These are phyloP conservation scores for Psidium guajava DNA, from an alignment of 345 rosid genomes.

Conservation along the genomic window DNA sequence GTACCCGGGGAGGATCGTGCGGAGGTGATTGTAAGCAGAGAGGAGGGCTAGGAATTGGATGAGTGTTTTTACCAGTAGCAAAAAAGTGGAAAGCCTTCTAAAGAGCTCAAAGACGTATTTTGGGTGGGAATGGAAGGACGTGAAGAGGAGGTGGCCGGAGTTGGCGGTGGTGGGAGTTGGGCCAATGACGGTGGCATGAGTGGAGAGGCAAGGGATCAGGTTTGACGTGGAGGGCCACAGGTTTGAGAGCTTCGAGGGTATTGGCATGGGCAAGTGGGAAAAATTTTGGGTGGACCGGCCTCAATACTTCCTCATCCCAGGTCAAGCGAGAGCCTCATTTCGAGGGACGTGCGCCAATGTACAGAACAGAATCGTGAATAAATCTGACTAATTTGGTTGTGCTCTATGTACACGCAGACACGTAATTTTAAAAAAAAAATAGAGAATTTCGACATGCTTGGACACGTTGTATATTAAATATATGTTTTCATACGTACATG, in stretches of 20 bases:
- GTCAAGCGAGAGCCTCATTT: no score
- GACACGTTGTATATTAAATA: no score
- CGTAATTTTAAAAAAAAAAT: no score
- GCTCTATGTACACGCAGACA: no score
- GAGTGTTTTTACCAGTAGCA: constrained; percentile 31
- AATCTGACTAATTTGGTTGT: no score
- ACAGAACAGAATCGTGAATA: no score
- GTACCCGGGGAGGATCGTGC: constrained; percentile 30
- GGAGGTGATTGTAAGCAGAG: constrained; percentile 11
- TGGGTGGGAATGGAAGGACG: constrained; percentile 34
- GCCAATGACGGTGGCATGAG: constrained; percentile 35
- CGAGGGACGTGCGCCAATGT: no score
- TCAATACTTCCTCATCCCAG: no score
- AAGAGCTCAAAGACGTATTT: constrained; percentile 21
- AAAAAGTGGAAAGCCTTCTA: constrained; percentile 31
- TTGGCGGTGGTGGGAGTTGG: constrained; percentile 41
- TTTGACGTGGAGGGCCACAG: constrained; percentile 21
- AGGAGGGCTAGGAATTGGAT: constrained; percentile 1
- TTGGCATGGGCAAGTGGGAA: no score
- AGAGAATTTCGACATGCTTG: no score
- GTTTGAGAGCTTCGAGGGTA: constrained; percentile 28
- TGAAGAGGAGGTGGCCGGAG: constrained; percentile 30
- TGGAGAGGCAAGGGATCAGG: constrained; percentile 30
- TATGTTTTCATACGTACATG: no score
- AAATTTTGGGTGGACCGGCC: no score